Percentiles rank a stretch among this genome's conserved stretches.
Conservation (phyloP, 2,329 filamentous ascomycete species). For the Ophiostoma triangulosporum region DNA sequence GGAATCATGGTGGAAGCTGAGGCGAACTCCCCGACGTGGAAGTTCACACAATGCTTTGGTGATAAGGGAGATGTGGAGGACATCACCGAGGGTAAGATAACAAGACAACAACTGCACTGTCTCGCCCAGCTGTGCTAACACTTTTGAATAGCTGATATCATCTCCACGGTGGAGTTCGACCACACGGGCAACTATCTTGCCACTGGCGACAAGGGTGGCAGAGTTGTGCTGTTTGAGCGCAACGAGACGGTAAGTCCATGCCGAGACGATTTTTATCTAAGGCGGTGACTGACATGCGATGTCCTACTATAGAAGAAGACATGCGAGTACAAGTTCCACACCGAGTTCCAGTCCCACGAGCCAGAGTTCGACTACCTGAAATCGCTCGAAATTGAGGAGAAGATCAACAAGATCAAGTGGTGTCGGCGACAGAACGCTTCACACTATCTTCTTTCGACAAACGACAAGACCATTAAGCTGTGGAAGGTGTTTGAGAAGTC, state of each 20-base stretch:
- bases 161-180: constrained; percentile 83
- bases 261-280: not conserved
- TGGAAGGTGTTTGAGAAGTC: constrained; percentile 99
- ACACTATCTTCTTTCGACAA: constrained; percentile 94
- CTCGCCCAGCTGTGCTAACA: constrained; percentile 2
- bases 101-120: constrained; percentile 11
- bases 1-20: constrained; percentile 91
- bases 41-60: constrained; percentile 99
- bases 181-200: constrained; percentile 82
- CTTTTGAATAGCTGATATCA: constrained; percentile 59
- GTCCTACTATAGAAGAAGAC: constrained; percentile 72
- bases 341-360: constrained; percentile 98
- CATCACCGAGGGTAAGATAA: constrained; percentile 77
- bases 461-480: constrained; percentile 99
- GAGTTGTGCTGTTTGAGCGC: constrained; percentile 76
- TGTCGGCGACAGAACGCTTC: constrained; percentile 96
- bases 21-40: constrained; percentile 91
- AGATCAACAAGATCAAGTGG: constrained; percentile 99
- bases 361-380: constrained; percentile 99
- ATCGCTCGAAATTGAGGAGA: constrained; percentile 98
- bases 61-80: constrained; percentile 99
- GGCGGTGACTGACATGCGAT: constrained; percentile 20
- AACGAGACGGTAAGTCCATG: constrained; percentile 72
- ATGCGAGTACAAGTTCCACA: constrained; percentile 99
- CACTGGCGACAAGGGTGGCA: constrained; percentile 78